Evolutionary conservation across 768 basidiomycete species (phyloP), one percentile per base, ranked within the genome.

Genomic region (Rhizopogon rudus): DNA sequence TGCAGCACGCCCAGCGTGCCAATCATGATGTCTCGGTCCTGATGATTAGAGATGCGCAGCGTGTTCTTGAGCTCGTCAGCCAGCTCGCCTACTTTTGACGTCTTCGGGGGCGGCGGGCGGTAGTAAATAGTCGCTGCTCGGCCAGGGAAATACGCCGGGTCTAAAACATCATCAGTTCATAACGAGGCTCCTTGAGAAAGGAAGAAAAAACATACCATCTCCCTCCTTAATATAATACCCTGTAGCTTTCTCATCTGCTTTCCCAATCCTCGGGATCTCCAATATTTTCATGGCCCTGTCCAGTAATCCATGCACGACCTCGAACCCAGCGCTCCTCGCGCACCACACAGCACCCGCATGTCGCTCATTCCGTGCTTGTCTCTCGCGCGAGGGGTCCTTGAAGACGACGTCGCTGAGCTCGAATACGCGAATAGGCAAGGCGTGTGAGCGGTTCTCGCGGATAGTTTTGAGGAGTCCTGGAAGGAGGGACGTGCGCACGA

Each of bases 231-330:
- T 87, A 70, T 97, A 99, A 70, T 98, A 99, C 9, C 97, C 97
- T 13, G 78, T 81, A 49, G 73, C 68, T 29, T 83, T 83, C 57
- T 80, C 75, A 63, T 88, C 81, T 33, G 65, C 70, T 55, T 75
- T 81, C 20, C 75, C 70, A 53, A 98, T 88, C 61, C 86, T 81
- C 40, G 93, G 89, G 37, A 99, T 81, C 60, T 97, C 96, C 20
- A 99, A 75, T 82, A 97, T 94, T 70, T 87, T 89, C 97, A 99
- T 98, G 39, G 91, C 81, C 49, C 95, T 80, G 72, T 98, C 94
- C 60, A 99, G 73, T 72, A 98, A 75, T 35, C 97, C 97, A 69
- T 98, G 97, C 10, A 95, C 87, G 57, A 96, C 82, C 76, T 99
- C 95, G 67, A 99, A 99, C 4, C 95, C 95, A 39, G 95, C 97